Conservation (phyloP, 345 rosid genomes). For the Gossypium sturtianum region DNA sequence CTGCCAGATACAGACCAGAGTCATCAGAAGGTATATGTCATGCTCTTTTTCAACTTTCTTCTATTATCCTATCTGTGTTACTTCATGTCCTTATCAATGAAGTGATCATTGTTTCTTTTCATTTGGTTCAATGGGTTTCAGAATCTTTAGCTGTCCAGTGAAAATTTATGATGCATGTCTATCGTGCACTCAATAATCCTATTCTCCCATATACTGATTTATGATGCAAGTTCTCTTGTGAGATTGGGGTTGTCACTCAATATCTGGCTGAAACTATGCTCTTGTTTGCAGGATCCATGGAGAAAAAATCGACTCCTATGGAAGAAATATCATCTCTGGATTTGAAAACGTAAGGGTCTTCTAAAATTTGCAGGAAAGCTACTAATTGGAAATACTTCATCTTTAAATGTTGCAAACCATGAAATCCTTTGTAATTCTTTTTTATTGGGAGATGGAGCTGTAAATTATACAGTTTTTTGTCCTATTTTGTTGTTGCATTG, state of each 20-base stretch:
- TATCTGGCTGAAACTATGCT: neutral
- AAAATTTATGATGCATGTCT: neutral
- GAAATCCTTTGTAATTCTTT: neutral
- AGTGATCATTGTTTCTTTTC: neutral
- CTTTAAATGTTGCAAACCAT: neutral
- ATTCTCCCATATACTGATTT: neutral
- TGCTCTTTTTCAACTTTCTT: slow-evolving; percentile 5
- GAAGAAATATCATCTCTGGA: slow-evolving; percentile 62
- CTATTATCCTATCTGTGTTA: neutral
- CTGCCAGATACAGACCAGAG: slow-evolving; percentile 69
- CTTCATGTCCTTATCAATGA: neutral
- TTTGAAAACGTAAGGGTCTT: slow-evolving; percentile 58
- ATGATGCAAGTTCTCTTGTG: neutral
- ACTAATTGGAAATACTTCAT: neutral
- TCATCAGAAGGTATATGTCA: slow-evolving; percentile 59
- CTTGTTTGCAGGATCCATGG: slow-evolving; percentile 50
- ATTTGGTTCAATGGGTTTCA: neutral
- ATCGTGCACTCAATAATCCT: neutral
- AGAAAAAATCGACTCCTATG: slow-evolving; percentile 46
- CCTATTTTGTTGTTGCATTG: neutral
- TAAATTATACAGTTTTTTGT: neutral
- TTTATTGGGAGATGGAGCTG: neutral
- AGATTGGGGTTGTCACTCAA: neutral
- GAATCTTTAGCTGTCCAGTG: neutral
- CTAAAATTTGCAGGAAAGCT: neutral